These are phyloP conservation scores for Chaetomium fimeti DNA, from an alignment of 495 filamentous ascomycete genomes.

Conservation along the genomic window DNA sequence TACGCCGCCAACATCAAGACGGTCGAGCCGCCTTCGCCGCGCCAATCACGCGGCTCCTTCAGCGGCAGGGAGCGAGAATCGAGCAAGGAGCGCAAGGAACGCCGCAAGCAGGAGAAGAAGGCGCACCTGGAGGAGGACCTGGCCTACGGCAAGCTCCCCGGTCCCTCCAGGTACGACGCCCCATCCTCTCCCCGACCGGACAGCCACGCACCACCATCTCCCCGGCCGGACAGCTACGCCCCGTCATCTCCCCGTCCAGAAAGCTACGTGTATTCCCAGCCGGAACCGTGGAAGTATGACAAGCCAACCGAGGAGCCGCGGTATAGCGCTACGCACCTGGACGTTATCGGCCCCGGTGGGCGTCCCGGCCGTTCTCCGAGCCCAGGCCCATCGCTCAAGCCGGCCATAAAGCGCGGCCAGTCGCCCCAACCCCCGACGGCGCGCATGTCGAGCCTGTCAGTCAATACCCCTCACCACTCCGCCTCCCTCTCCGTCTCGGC, in stretches of 20 bases:
- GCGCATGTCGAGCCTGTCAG: constrained; percentile 48
- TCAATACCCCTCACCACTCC: constrained; percentile 44
- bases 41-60: constrained; percentile 37
- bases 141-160: constrained; percentile 45
- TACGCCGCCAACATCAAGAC: constrained; percentile 29
- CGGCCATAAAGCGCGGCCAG: constrained; percentile 43
- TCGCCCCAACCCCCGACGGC: constrained; percentile 50
- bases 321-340: constrained; percentile 34
- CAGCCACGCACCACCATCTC: constrained; percentile 33
- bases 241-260: too few relatives aligned
- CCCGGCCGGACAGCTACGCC: constrained; percentile 33
- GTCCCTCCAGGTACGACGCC: constrained; percentile 32
- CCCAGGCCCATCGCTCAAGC: constrained; percentile 31
- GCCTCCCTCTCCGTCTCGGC: constrained; percentile 47
- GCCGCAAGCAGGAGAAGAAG: constrained; percentile 41
- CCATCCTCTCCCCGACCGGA: constrained; percentile 33
- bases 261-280: constrained; percentile 45
- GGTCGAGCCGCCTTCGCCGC: constrained; percentile 27
- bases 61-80: constrained; percentile 33
- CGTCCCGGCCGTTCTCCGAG: constrained; percentile 32
- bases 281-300: constrained; percentile 52
- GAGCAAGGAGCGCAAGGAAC: constrained; percentile 34
- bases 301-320: constrained; percentile 50
- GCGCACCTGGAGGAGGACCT: constrained; percentile 47
- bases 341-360: constrained; percentile 23